Conservation (phyloP, 495 filamentous ascomycete genomes). For the Aspergillus ostianus region DNA sequence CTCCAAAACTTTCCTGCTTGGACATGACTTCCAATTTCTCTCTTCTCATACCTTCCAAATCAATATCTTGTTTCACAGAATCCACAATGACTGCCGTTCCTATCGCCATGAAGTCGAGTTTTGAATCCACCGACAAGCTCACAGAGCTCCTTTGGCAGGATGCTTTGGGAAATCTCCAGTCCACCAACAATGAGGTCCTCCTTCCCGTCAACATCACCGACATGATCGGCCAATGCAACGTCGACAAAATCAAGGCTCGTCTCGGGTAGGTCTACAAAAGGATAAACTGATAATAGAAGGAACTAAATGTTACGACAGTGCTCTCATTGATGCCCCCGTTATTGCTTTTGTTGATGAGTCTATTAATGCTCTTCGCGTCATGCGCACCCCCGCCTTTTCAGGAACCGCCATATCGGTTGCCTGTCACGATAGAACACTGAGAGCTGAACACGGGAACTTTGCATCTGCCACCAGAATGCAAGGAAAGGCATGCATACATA, state of each 20-base stretch:
- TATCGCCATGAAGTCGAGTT: constrained; percentile 15
- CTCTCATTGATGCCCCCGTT: constrained; percentile 26
- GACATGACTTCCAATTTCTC: constrained; percentile 1
- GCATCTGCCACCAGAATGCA: constrained; percentile 8
- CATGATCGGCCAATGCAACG: constrained; percentile 25
- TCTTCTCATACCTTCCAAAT: constrained; percentile 1
- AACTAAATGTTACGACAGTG: constrained; percentile 18
- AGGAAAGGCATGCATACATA: constrained; percentile 1
- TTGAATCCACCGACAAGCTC: constrained; percentile 18
- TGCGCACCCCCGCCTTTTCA: constrained; percentile 26
- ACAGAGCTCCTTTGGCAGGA: constrained; percentile 29
- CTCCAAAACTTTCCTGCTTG: not conserved
- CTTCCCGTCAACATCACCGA: constrained; percentile 25
- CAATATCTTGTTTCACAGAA: not conserved
- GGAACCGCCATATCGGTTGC: constrained; percentile 24
- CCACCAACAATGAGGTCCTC: constrained; percentile 29
- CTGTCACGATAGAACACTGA: constrained; percentile 14
- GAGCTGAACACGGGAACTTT: not conserved
- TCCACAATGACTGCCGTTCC: constrained; percentile 21
- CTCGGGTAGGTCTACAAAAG: constrained; percentile 20
- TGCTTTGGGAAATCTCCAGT: constrained; percentile 25
- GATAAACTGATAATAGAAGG: not conserved
- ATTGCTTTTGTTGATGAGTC: constrained; percentile 28
- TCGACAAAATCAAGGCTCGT: constrained; percentile 26
- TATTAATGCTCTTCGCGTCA: constrained; percentile 28